Base-by-base conservation (phyloP, 495 filamentous ascomycete genomes). In the Cladorrhinum samala region DNA sequence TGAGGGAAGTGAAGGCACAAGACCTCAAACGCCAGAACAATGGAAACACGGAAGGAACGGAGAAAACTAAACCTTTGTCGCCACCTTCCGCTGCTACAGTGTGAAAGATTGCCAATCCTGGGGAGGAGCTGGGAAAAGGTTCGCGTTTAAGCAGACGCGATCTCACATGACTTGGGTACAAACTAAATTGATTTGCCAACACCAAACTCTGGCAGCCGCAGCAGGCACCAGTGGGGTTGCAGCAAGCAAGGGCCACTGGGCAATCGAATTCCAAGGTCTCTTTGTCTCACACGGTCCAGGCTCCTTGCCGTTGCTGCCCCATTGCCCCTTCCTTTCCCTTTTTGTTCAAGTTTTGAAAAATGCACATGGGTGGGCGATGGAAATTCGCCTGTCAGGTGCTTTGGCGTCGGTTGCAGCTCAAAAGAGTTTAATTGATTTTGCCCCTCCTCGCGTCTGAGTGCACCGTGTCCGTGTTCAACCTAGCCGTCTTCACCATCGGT, bases 381-480 rank as follows among this genome's bases (percentile, higher is more conserved):
- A 5, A 17, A 16, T n/a, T 16, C n/a, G 24, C 30, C 20, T 13
- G 56, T 66, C 63, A 67, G 38, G 60, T 63, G 62, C 20, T 55
- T 55, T 65, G 60, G 63, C 60, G 65, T 67, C 42, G 30, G 20
- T n/a, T 11, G 11, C 11, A 53, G 23, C 23, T 3, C 18, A 23
- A 19, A 24, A 7, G 13, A 54, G 33, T 61, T 63, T 45, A 59
- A 65, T 59, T 57, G 57, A 55, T 55, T 58, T 53, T 50, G 57
- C 62, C 64, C 62, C 62, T 56, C 65, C 46, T 54, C 65, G 63
- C 65, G 65, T 63, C 51, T 38, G 16, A n/a, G n/a, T n/a, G n/a
- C 46, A 18, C 24, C 48, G 60, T 60, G 47, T 53, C 27, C 13
- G n/a, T n/a, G n/a, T 21, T 7, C 18, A 14, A 27, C 42, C 16